These are phyloP conservation scores for Globisporangium cederbergense DNA, from an alignment of 352 stramenopile species.

Conservation along the genomic window DNA sequence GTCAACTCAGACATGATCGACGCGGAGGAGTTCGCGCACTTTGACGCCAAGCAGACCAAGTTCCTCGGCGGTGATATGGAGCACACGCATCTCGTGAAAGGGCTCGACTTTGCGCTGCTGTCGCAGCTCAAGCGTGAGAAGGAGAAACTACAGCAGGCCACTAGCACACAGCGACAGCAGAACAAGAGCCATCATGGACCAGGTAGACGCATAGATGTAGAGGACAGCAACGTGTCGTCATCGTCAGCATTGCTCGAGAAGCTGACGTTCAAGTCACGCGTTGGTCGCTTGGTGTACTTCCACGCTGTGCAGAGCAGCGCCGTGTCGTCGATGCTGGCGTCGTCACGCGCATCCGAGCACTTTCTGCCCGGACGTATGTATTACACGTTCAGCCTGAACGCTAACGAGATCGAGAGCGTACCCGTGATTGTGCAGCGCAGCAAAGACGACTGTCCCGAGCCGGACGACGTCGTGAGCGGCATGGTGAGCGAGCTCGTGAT, in stretches of 20 bases:
- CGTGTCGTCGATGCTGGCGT: not conserved
- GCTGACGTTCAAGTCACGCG: slow-evolving; percentile 56
- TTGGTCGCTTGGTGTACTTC: slow-evolving; percentile 64
- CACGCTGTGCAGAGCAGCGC: slow-evolving; percentile 48
- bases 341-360: slow-evolving; percentile 43
- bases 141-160: slow-evolving; percentile 42
- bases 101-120: slow-evolving; percentile 84
- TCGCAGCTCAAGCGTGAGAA: slow-evolving; percentile 83
- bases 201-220: not conserved
- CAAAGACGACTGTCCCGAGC: slow-evolving; percentile 66
- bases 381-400: slow-evolving; percentile 63
- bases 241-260: slow-evolving; percentile 15
- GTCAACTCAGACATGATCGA: slow-evolving; percentile 39
- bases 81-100: slow-evolving; percentile 89
- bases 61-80: slow-evolving; percentile 78
- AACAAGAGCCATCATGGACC: slow-evolving; percentile 2
- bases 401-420: slow-evolving; percentile 38
- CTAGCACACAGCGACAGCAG: slow-evolving; percentile 18
- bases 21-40: slow-evolving; percentile 42
- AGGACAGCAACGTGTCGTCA: not conserved
- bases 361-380: slow-evolving; percentile 74
- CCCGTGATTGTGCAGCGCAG: slow-evolving; percentile 65
- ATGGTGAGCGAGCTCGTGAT: slow-evolving; percentile 52
- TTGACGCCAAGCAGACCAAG: slow-evolving; percentile 78
- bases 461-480: slow-evolving; percentile 53